Base-by-base conservation (phyloP, 2,329 filamentous ascomycete genomes). In the Trichoderma oligosporum region DNA sequence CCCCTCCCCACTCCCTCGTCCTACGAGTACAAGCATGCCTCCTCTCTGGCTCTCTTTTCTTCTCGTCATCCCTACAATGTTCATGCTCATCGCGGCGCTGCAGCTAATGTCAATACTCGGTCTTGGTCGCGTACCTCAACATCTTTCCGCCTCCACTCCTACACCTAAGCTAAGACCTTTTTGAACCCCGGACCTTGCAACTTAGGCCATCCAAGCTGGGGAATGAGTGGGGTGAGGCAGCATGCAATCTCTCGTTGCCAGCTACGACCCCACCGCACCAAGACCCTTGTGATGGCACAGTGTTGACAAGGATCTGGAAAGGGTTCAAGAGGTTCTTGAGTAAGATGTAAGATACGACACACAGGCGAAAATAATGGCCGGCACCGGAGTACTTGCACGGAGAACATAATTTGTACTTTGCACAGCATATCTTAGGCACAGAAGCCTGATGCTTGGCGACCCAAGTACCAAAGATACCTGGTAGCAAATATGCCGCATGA, bases 241-340 rank as follows among this genome's bases (percentile, higher is more conserved):
- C 48, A 56, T 25, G 42, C 53, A 56, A 56, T 56, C 33, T 56
- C 44, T 56, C 24, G 41, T 41, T 47, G 53, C 53, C 53, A 48
- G 53, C 44, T 33, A 24, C 42, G 44, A 42, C 42, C 44, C 53
- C 53, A 56, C 53, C 16, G 41, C 16, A 22, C 52, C 52, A 55
- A 46, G 39, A 18, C 39, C 31, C n/a, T n/a, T 45, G 51, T n/a
- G 39, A 54, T 54, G 52, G 31, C 39, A 46, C 41, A n/a, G 39
- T 24, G 24, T 27, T 25, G 51, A 29, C 41, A 45, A 39, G 52
- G 52, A 36, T 55, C 24, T 14, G 31, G 52, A n/a, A 55, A 24
- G 41, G 22, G 31, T 33, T 46, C 41, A 18, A 55, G 11, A 25
- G 33, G n/a, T 39, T 33, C 47, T 27, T 49, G n/a, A 7, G 44